Evolutionary conservation across 345 rosid genomes (phyloP), one percentile per base, ranked within the genome.

Genomic region (Murraya paniculata): DNA sequence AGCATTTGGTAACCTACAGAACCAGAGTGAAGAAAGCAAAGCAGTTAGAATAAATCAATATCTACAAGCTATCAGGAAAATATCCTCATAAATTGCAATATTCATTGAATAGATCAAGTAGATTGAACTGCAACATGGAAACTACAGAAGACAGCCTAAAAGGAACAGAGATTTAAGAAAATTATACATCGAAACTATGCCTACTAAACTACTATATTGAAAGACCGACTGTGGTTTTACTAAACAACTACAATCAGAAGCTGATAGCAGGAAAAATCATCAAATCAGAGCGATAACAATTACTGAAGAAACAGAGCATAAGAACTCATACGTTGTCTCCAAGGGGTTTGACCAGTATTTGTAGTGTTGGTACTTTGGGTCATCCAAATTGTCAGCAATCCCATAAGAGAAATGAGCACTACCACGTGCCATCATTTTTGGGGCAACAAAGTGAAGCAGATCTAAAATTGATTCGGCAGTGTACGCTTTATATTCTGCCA

Each of bases 291-390:
- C 11, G 21, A 50, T 30, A 18, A 48, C 9, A 50, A 13, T 2
- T 10, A 57, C 73, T 28, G 36, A 69, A 68, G 68, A 1, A 6
- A 28, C 22, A 22, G 24, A 71, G 77, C 24, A 50, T 4, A 21
- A 30, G 41, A 71, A 64, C 73, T 69, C 97, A 90, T 82, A 96
- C 99, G 81, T 88, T 74, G 97, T 92, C 80, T 94, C 99, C 84
- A 96, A 80, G 56, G 99, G 98, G 77, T 94, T 96, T 33, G 98
- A 96, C 98, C 99, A 96, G 77, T 91, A 91, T 86, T 88, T 94
- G 86, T 84, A 89, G 82, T 96, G 92, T 24, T 83, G 27, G 74
- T 96, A 94, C 68, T 94, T 88, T 8, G 92, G 97, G 78, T 96
- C 97, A 76, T 94, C 95, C 86, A 96, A 90, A 85, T 92, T 84